phyloP scores from a whole-genome alignment of 805 yeast genomes.

The Komagataella mondaviorum region DNA sequence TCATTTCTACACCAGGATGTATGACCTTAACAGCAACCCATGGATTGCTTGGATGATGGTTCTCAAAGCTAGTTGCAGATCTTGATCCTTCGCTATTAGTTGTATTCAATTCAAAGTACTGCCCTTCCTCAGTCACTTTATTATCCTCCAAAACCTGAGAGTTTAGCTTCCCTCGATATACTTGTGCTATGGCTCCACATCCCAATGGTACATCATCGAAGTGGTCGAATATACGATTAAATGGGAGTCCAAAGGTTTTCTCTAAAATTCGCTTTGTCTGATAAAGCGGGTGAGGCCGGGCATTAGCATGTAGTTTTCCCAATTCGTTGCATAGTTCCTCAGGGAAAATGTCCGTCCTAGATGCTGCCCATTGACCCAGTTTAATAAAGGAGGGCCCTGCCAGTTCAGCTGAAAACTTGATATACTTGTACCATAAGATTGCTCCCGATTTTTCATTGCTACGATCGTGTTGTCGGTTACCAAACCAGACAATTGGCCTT shows the following conservation, averaged over 20 bases:
- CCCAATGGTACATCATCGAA: slow-evolving; percentile 73
- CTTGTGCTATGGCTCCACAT: slow-evolving; percentile 98
- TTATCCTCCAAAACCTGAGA: slow-evolving; percentile 17
- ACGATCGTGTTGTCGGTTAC: slow-evolving; percentile 19
- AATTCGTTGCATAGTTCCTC: slow-evolving; percentile 64
- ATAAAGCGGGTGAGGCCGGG: slow-evolving; percentile 53
- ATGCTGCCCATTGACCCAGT: slow-evolving; percentile 98
- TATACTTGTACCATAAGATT: slow-evolving; percentile 51
- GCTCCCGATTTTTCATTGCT: slow-evolving; percentile 43
- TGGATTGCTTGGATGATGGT: slow-evolving; percentile 23
- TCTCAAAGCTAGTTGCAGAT: slow-evolving; percentile 10
- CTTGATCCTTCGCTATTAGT: background rate
- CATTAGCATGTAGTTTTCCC: slow-evolving; percentile 70
- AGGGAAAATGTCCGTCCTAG: slow-evolving; percentile 88
- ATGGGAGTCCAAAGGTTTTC: slow-evolving; percentile 37
- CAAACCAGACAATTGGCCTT: slow-evolving; percentile 53
- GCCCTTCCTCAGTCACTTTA: slow-evolving; percentile 6
- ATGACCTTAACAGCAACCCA: slow-evolving; percentile 84
- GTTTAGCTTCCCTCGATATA: slow-evolving; percentile 60
- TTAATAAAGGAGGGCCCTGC: slow-evolving; percentile 92
- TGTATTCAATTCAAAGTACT: slow-evolving; percentile 16
- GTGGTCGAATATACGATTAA: slow-evolving; percentile 72
- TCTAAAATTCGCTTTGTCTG: slow-evolving; percentile 47
- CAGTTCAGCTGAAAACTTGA: slow-evolving; percentile 55
- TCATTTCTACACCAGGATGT: slow-evolving; percentile 72